Evolutionary conservation across 257 asterid species (phyloP).

Genomic region (Gentiana dahurica): DNA sequence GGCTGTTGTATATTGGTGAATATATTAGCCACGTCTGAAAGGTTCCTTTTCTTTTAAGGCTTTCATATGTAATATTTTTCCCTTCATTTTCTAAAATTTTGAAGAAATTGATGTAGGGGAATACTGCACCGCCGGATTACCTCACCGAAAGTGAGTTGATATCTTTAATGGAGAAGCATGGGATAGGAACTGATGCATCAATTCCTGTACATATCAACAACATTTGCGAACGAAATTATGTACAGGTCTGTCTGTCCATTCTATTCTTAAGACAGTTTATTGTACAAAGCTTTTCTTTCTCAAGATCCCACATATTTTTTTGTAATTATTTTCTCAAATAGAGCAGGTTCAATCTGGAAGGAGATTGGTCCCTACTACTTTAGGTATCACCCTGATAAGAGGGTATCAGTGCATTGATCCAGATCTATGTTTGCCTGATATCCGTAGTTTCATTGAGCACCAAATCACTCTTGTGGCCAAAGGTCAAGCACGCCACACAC

Average conservation of each 20-base stretch:
- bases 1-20: neutral
- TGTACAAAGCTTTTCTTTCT: neutral
- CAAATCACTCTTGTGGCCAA: slow-evolving; percentile 84
- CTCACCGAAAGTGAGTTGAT: slow-evolving; percentile 85
- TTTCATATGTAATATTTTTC: neutral
- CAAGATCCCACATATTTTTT: neutral
- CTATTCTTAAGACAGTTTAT: neutral
- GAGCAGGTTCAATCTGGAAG: slow-evolving; percentile 82
- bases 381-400: slow-evolving; percentile 86
- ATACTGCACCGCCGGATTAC: slow-evolving; percentile 71
- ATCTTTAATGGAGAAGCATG: slow-evolving; percentile 87
- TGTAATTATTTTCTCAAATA: slow-evolving; percentile 1
- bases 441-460: slow-evolving; percentile 89
- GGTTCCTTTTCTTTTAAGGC: neutral
- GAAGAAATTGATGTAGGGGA: slow-evolving; percentile 41
- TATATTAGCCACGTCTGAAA: neutral
- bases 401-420: slow-evolving; percentile 91
- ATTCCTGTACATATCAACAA: slow-evolving; percentile 87
- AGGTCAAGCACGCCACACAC: slow-evolving; percentile 80
- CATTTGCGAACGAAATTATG: slow-evolving; percentile 84
- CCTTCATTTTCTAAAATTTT: slow-evolving; percentile 3
- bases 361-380: slow-evolving; percentile 75
- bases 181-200: slow-evolving; percentile 95
- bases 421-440: slow-evolving; percentile 87
- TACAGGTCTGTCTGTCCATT: slow-evolving; percentile 51